Conservation (phyloP, 2,329 filamentous ascomycete species). For the Mollisia scopiformis region DNA sequence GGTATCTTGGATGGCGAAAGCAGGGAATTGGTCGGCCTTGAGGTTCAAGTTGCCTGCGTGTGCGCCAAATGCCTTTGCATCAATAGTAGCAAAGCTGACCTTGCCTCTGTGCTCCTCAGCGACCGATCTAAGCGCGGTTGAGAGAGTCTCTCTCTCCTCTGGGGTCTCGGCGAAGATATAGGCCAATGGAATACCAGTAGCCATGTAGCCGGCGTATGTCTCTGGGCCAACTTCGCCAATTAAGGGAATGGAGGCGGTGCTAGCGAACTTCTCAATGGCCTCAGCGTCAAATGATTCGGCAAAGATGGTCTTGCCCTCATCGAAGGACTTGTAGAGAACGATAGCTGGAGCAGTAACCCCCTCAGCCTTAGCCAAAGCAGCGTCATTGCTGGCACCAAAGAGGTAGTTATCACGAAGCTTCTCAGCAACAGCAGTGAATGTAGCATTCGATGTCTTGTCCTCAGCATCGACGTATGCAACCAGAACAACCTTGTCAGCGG, state of each 20-base stretch:
- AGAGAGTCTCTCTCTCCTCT: constrained; percentile 84
- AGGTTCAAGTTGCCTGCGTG: constrained; percentile 98
- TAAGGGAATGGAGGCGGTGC: constrained; percentile 82
- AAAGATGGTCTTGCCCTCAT: constrained; percentile 91
- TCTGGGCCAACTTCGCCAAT: constrained; percentile 96
- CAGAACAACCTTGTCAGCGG: constrained; percentile 92
- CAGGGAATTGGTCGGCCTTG: constrained; percentile 90
- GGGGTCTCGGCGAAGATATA: constrained; percentile 96
- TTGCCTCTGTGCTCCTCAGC: constrained; percentile 91
- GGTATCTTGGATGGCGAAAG: constrained; percentile 96
- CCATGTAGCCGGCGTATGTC: constrained; percentile 96
- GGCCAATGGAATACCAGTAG: constrained; percentile 85
- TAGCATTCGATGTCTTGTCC: constrained; percentile 85
- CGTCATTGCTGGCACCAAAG: constrained; percentile 87
- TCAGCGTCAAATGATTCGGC: constrained; percentile 80
- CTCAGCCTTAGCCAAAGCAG: constrained; percentile 83
- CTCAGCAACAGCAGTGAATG: constrained; percentile 72
- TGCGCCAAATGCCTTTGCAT: constrained; percentile 90
- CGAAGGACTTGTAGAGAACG: constrained; percentile 96
- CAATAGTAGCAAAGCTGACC: constrained; percentile 98
- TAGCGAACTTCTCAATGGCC: constrained; percentile 80
- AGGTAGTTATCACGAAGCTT: constrained; percentile 87
- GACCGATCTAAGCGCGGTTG: constrained; percentile 78
- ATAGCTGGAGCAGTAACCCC: constrained; percentile 85
- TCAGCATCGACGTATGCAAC: constrained; percentile 83